A percentile compares a stretch with the other conserved stretches of the same genome.
Evolutionary conservation across 768 basidiomycete species (phyloP).

Genomic region (Rhizopogon rudus): DNA sequence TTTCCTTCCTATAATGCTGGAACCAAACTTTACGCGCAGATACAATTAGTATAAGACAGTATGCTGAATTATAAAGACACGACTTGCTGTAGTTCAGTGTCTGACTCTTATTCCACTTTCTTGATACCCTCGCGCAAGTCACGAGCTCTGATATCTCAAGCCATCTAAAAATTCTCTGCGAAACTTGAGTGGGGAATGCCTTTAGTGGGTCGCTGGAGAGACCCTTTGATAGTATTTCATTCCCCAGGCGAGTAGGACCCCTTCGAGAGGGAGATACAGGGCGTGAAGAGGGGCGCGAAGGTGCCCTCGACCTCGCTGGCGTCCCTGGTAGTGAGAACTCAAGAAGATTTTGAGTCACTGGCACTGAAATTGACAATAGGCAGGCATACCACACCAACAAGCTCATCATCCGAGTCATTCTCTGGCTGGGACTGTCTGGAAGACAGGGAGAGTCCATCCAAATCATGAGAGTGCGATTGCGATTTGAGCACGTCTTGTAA

Average conservation of each 20-base stretch:
- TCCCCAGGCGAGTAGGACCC: constrained; percentile 12
- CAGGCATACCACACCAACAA: constrained; percentile 63
- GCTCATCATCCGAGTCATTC: constrained; percentile 62
- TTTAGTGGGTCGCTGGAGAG: constrained; percentile 54
- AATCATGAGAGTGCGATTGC: constrained; percentile 22
- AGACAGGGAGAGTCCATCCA: constrained; percentile 15
- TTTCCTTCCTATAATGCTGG: constrained; percentile 82
- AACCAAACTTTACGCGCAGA: constrained; percentile 72
- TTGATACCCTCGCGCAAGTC: constrained; percentile 73
- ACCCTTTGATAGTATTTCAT: constrained; percentile 15
- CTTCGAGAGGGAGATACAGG: constrained; percentile 31
- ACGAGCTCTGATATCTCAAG: constrained; percentile 65
- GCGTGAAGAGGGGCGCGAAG: constrained; percentile 33
- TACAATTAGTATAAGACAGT: neutral
- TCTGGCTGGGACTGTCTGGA: constrained; percentile 16
- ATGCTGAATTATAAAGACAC: no score
- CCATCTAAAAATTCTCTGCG: constrained; percentile 68
- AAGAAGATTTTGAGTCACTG: constrained; percentile 6
- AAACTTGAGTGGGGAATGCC: constrained; percentile 74
- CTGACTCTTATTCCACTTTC: constrained; percentile 86
- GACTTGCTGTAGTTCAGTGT: constrained; percentile 82
- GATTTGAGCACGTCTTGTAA: constrained; percentile 67
- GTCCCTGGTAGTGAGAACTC: constrained; percentile 68
- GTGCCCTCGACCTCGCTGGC: constrained; percentile 56
- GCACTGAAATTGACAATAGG: neutral